These are phyloP conservation scores for Pulicaria dysenterica DNA, from an alignment of 129 eudicot species.

Conservation along the genomic window DNA sequence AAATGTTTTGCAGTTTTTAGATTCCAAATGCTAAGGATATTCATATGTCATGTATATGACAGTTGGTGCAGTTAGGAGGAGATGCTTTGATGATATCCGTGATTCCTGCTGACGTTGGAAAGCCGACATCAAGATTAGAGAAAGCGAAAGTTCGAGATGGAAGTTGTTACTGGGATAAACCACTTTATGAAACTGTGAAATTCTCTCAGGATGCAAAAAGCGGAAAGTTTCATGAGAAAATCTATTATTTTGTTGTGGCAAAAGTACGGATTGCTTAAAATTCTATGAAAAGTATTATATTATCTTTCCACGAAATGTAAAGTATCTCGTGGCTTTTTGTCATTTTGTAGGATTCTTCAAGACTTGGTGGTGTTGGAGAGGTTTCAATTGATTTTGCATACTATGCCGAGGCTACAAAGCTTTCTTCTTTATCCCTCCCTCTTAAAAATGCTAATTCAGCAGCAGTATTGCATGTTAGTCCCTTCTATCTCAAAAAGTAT, in stretches of 20 bases:
- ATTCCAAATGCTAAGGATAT: not conserved
- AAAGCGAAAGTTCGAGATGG: slow-evolving; percentile 69
- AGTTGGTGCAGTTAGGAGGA: slow-evolving; percentile 61
- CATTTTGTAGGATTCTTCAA: slow-evolving; percentile 68
- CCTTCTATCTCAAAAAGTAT: not conserved
- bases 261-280: slow-evolving; percentile 46
- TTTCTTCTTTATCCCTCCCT: slow-evolving; percentile 67
- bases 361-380: slow-evolving; percentile 81
- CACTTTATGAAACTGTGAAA: slow-evolving; percentile 75
- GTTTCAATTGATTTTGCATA: slow-evolving; percentile 75
- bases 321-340: slow-evolving; percentile 1
- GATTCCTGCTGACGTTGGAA: slow-evolving; percentile 77
- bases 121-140: slow-evolving; percentile 70
- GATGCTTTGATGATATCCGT: slow-evolving; percentile 76
- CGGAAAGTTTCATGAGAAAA: slow-evolving; percentile 76
- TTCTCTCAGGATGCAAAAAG: slow-evolving; percentile 62
- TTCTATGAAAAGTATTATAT: slow-evolving; percentile 3
- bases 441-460: slow-evolving; percentile 55
- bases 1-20: not conserved
- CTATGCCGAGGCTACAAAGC: slow-evolving; percentile 65
- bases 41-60: slow-evolving; percentile 8
- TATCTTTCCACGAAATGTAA: slow-evolving; percentile 22
- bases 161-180: slow-evolving; percentile 86
- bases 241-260: slow-evolving; percentile 67
- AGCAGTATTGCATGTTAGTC: slow-evolving; percentile 79